Evolutionary conservation across 805 yeast genomes (phyloP).

Genomic region (Candida broadrunensis): DNA sequence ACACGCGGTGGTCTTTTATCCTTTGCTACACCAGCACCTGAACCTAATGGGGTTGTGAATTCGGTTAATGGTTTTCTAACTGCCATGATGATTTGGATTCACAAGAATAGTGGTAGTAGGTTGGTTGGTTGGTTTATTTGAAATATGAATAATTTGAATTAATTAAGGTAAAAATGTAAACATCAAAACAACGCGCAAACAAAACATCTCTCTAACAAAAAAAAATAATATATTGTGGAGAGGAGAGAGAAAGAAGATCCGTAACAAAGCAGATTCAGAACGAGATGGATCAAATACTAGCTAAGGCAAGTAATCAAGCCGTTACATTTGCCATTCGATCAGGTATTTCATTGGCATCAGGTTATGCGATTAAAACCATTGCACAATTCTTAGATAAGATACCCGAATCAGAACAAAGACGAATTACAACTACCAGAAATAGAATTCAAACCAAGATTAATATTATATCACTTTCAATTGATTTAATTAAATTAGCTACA

Average conservation of each 20-base stretch:
- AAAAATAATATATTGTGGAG: too few species aligned
- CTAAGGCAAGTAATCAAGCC: constrained; percentile 70
- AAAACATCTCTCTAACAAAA: neutral
- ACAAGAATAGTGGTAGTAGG: too few species aligned
- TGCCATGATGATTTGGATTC: constrained; percentile 7
- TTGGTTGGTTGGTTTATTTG: too few species aligned
- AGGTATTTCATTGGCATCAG: constrained; percentile 71
- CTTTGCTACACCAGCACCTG: constrained; percentile 67
- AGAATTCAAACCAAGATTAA: constrained; percentile 56
- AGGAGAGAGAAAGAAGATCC: too few species aligned
- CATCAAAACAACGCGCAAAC: constrained; percentile 3
- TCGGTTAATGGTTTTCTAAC: constrained; percentile 33
- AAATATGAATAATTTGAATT: too few species aligned
- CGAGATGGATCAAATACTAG: constrained; percentile 41
- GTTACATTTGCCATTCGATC: constrained; percentile 78
- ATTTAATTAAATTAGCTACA: constrained; percentile 58
- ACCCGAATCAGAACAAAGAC: constrained; percentile 51
- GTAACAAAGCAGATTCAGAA: too few species aligned
- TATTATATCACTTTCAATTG: constrained; percentile 65
- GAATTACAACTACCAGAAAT: constrained; percentile 39
- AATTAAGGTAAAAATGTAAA: too few species aligned
- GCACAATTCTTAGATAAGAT: constrained; percentile 50
- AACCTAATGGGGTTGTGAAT: constrained; percentile 52
- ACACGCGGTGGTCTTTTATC: constrained; percentile 53
- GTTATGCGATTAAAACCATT: constrained; percentile 68